Base-by-base conservation (phyloP, 306 rosid genomes). In the Lathyrus aphaca region DNA sequence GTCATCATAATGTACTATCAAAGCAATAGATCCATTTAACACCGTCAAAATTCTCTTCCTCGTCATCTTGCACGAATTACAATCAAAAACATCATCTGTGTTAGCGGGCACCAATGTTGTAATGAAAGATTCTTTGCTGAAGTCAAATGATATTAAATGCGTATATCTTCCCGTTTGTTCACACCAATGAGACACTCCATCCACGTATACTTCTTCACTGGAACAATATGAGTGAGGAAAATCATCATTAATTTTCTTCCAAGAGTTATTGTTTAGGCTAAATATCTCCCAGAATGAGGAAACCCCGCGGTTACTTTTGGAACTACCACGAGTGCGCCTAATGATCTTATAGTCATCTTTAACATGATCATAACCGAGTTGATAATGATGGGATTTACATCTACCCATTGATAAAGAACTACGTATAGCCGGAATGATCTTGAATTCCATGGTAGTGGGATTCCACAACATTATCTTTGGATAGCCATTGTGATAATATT, bases 371-470 rank as follows among this genome's bases (percentile, higher is more conserved):
- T 29, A 57, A 25, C 42, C 21, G 1, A 51, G 6, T 10, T 16
- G 12, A 49, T 49, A 17, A 3, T 49, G 55, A 16, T 3, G 0
- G 12, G 5, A 2, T 3, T 0, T 2, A 16, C 16, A 2, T 3
- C 0, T 2, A 16, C 16, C 2, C 0, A 0, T 8, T 10, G 21
- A 6, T 0, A 30, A 30, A 30, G 1, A 4, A 1, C 0, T 1
- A 16, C 11, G 7, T 8, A 7, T 7, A 1, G 35, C 35, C 0
- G 0, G 5, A 50, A 50, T 8, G 56, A 3, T 9, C 25, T 3
- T 50, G 27, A 17, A 50, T 50, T 50, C 56, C 0, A 4, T 50
- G 12, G 56, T 49, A 17, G 27, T 49, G 4, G 56, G 25, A 2
- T 49, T 49, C 56, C 56, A 49, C 27, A 49, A 49, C 6, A 16